These are phyloP conservation scores for Amaranthus palmeri DNA, from an alignment of 148 eudicot genomes.

Conservation along the genomic window DNA sequence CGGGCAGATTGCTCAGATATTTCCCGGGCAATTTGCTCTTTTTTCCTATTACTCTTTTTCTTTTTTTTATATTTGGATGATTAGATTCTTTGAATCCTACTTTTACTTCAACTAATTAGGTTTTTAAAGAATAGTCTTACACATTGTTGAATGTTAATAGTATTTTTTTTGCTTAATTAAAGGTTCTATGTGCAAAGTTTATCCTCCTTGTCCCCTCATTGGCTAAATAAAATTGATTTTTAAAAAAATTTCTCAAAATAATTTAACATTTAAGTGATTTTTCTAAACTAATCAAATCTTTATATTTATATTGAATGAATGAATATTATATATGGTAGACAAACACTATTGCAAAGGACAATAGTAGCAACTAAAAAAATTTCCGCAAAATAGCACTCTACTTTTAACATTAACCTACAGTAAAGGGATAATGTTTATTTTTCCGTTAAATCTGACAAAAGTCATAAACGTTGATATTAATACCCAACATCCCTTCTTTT, in stretches of 20 bases:
- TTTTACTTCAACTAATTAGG: not conserved
- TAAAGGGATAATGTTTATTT: too few relatives aligned
- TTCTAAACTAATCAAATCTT: too few relatives aligned
- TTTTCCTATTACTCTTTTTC: not conserved
- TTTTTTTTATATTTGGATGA: conserved; percentile 2
- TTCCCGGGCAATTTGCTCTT: conserved; percentile 18
- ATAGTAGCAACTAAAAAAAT: too few relatives aligned
- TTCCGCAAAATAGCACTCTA: too few relatives aligned
- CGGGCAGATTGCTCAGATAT: conserved; percentile 27
- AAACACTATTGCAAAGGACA: too few relatives aligned
- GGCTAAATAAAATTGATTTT: not conserved
- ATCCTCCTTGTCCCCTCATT: not conserved
- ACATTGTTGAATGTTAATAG: too few relatives aligned
- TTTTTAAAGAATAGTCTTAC: conserved; percentile 1
- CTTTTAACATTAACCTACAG: too few relatives aligned
- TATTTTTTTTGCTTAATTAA: not conserved
- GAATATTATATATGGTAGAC: conserved; percentile 1
- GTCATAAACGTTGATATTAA: too few relatives aligned
- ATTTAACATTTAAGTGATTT: too few relatives aligned
- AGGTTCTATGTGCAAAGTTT: not conserved
- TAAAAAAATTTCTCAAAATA: not conserved
- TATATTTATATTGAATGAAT: not conserved
- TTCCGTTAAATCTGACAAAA: too few relatives aligned
- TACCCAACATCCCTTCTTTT: too few relatives aligned
- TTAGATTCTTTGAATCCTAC: conserved; percentile 17